These are phyloP conservation scores for Fraxinus greggii DNA, from an alignment of 305 asterid genomes.

Conservation along the genomic window DNA sequence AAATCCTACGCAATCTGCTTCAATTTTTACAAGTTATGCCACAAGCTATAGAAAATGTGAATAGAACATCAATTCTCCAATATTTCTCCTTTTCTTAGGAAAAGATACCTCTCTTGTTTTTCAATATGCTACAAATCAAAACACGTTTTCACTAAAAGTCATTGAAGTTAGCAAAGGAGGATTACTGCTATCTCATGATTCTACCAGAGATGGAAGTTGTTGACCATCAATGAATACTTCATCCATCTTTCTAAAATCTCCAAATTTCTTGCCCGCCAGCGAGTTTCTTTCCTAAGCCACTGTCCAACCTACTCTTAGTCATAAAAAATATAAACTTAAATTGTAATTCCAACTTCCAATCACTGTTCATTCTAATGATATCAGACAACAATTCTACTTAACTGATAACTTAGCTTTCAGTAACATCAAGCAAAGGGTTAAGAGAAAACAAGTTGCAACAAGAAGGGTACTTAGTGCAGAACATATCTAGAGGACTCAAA, in stretches of 20 bases:
- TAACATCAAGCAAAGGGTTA: slow-evolving; percentile 5
- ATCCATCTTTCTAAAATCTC: neutral
- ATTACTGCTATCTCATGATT: neutral
- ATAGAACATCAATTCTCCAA: neutral
- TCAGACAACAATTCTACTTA: neutral
- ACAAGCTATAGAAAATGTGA: neutral
- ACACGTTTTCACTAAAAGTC: neutral
- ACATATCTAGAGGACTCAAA: neutral
- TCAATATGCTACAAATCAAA: neutral
- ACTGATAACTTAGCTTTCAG: neutral
- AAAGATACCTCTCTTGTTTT: neutral
- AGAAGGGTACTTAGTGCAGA: neutral
- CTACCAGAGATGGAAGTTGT: neutral
- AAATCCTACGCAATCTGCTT: neutral
- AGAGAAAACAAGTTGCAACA: neutral
- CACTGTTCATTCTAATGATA: neutral
- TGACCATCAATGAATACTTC: neutral
- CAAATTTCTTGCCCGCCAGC: slow-evolving; percentile 10
- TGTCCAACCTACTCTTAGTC: neutral
- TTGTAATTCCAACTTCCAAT: neutral
- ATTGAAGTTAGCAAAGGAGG: neutral
- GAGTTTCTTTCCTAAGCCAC: neutral
- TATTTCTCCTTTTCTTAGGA: neutral
- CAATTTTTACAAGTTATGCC: neutral
- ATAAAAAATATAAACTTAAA: neutral